These are phyloP conservation scores for Syncephalis plumigaleata DNA, from an alignment of 371 early-diverging fungal genomes.

Conservation along the genomic window DNA sequence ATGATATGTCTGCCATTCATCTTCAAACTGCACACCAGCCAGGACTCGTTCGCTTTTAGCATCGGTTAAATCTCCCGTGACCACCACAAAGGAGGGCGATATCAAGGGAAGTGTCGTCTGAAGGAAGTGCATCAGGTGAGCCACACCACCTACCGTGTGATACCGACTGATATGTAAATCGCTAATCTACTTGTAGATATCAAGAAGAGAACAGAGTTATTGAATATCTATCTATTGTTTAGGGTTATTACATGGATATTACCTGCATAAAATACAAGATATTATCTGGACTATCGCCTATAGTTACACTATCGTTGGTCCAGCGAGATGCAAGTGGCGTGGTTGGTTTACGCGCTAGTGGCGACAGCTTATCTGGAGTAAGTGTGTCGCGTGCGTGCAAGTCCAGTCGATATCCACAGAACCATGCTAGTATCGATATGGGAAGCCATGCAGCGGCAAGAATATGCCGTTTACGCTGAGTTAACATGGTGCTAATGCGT, in stretches of 20 bases:
- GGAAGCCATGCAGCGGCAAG: too few species aligned
- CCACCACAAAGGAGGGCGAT: conserved; percentile 24
- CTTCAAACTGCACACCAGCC: conserved; percentile 51
- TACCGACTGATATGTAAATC: conserved; percentile 72
- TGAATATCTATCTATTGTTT: background rate
- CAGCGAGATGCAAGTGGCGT: too few species aligned
- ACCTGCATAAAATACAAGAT: conserved; percentile 48
- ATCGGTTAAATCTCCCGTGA: conserved; percentile 75
- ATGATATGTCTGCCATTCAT: conserved; percentile 70
- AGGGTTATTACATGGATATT: conserved; percentile 1
- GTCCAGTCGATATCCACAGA: too few species aligned
- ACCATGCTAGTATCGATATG: too few species aligned
- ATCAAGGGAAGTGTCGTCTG: conserved; percentile 23
- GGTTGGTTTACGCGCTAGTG: too few species aligned
- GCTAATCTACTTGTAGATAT: conserved; percentile 31
- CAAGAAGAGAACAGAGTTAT: conserved; percentile 1
- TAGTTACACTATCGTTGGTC: conserved; percentile 7
- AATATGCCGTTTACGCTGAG: too few species aligned
- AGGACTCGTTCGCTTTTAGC: conserved; percentile 49
- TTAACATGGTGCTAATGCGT: too few species aligned
- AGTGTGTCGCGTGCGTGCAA: too few species aligned
- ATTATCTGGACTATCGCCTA: conserved; percentile 24
- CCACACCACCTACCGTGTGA: conserved; percentile 36
- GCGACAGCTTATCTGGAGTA: too few species aligned
- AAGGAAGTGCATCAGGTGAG: conserved; percentile 59